Evolutionary conservation across 345 rosid species (phyloP).

Genomic region (Eutrema yunnanense): DNA sequence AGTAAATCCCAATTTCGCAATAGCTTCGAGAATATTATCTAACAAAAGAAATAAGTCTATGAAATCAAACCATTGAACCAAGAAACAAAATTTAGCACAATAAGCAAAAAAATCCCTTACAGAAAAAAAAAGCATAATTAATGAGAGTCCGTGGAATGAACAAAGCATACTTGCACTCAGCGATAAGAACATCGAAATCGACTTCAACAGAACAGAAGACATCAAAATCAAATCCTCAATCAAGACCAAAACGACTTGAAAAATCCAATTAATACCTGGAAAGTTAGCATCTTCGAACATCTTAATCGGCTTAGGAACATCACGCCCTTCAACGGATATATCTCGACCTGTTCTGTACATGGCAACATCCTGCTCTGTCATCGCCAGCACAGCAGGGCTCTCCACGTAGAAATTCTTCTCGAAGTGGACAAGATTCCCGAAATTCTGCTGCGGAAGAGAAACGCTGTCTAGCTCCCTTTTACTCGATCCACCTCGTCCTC

Average conservation of each 20-base stretch:
- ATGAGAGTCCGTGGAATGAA: neutral
- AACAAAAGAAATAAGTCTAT: neutral
- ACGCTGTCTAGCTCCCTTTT: slow-evolving; percentile 58
- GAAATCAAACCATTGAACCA: neutral
- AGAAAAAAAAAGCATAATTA: neutral
- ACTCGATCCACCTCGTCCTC: slow-evolving; percentile 46
- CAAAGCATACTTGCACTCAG: neutral
- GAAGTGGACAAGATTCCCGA: slow-evolving; percentile 69
- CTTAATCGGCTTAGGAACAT: slow-evolving; percentile 74
- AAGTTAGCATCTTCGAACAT: slow-evolving; percentile 80
- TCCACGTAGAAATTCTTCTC: slow-evolving; percentile 84
- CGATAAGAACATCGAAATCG: neutral
- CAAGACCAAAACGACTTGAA: neutral
- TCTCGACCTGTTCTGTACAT: slow-evolving; percentile 58
- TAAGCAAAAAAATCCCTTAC: neutral
- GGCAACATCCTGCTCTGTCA: slow-evolving; percentile 64
- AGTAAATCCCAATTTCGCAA: slow-evolving; percentile 74
- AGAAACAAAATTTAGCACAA: neutral
- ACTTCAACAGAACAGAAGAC: neutral
- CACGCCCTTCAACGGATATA: slow-evolving; percentile 73
- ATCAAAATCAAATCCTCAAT: neutral
- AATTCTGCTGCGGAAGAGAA: slow-evolving; percentile 67
- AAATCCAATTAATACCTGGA: slow-evolving; percentile 46
- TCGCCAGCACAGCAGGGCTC: slow-evolving; percentile 52
- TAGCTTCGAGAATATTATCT: slow-evolving; percentile 81